A percentile compares a stretch with the other conserved stretches of the same genome.
phyloP scores from a whole-genome alignment of 148 eudicot species.

The Chenopodium formosanum region DNA sequence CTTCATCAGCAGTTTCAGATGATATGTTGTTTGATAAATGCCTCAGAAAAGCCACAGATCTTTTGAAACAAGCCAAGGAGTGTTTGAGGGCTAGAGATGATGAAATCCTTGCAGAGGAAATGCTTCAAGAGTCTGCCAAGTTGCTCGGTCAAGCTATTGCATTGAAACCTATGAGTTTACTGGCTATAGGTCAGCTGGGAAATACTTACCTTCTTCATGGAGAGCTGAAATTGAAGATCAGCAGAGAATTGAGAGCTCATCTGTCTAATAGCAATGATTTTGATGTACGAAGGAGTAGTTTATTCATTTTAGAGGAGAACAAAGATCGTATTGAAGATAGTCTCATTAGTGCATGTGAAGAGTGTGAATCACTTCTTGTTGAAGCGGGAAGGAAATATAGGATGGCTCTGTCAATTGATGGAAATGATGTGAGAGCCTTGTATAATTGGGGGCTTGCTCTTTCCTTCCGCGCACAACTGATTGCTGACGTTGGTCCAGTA shows the following conservation, averaged over 20 bases:
- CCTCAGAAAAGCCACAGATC: conserved; percentile 58
- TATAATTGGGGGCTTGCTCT: conserved; percentile 99
- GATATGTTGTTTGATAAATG: conserved; percentile 61
- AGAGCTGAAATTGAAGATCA: conserved; percentile 68
- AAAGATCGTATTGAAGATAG: conserved; percentile 48
- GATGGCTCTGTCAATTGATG: conserved; percentile 80
- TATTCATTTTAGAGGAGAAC: conserved; percentile 29
- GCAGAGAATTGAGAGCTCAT: conserved; percentile 61
- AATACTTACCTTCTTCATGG: conserved; percentile 97
- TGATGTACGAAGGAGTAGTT: conserved; percentile 28
- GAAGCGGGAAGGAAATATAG: conserved; percentile 85
- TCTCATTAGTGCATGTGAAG: conserved; percentile 73
- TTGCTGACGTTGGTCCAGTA: conserved; percentile 98
- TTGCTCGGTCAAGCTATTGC: conserved; percentile 73
- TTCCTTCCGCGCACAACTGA: conserved; percentile 82
- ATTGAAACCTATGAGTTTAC: conserved; percentile 89
- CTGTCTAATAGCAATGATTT: conserved; percentile 40
- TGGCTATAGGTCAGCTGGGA: conserved; percentile 89
- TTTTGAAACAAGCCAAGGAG: conserved; percentile 64
- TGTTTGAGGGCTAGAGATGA: conserved; percentile 38
- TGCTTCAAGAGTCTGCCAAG: conserved; percentile 53
- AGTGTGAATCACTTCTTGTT: conserved; percentile 85
- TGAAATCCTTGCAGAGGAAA: conserved; percentile 52
- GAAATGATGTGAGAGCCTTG: conserved; percentile 84
- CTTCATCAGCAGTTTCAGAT: conserved; percentile 51